Conservation (phyloP, 441 rosid species). For the Dalechampia spathulata region DNA sequence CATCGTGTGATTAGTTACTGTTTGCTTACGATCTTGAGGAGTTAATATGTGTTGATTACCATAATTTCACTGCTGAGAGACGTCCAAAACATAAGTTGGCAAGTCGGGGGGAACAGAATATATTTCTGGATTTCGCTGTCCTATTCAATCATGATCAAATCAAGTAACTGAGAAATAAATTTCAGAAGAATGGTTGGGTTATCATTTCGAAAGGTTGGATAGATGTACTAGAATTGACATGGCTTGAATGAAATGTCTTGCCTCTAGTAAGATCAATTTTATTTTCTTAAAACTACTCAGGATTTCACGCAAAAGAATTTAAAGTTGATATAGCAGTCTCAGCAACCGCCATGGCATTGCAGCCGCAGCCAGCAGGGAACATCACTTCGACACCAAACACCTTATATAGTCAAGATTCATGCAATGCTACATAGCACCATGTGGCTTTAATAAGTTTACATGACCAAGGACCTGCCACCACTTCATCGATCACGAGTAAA, state of each 20-base stretch:
- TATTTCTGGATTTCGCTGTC: constrained; percentile 14
- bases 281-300: no score
- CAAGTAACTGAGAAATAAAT: not conserved
- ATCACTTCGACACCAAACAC: no score
- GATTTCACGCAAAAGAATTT: constrained; percentile 14
- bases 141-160: constrained; percentile 4
- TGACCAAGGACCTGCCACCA: no score
- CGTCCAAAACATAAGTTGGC: constrained; percentile 8
- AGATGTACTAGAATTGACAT: constrained; percentile 5
- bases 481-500: no score
- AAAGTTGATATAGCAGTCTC: constrained; percentile 60
- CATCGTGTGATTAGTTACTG: no score
- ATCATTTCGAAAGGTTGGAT: constrained; percentile 10
- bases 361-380: constrained; percentile 71
- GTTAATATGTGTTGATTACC: no score
- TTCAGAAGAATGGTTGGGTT: not conserved
- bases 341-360: constrained; percentile 84
- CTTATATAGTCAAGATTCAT: no score
- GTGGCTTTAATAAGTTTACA: no score
- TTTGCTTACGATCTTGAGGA: no score
- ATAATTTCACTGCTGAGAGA: not conserved
- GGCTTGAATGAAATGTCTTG: not conserved
- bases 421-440: no score
- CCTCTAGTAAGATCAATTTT: no score
- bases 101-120: constrained; percentile 1